Evolutionary conservation across 2,329 filamentous ascomycete species (phyloP), one percentile per base, ranked within the genome.

Genomic region (Nigrospora osmanthi): DNA sequence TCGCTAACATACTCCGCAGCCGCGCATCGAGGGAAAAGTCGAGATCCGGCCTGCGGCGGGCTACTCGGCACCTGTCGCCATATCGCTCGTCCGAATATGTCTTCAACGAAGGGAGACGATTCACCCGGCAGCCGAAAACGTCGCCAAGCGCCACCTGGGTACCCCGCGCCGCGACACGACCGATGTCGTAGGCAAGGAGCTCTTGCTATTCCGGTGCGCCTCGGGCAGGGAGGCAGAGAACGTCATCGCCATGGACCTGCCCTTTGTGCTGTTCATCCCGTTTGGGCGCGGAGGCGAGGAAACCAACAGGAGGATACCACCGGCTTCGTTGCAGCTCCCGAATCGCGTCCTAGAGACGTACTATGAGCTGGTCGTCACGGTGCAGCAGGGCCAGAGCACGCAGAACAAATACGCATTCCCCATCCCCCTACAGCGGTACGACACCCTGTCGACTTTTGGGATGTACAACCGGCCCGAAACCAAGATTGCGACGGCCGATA

Each of bases 381-480:
- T 98, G 17, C 91, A 97, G 61, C 91, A 97, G 66, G 89, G 90
- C 3, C 83, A 85, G 55, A 81, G 81, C 56, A 81, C 87, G 49
- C 89, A 96, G 67, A 89, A 87, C 66, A 94, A 94, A 67, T 93
- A 94, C 66, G 74, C 82, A 5, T 96, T 96, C 55, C 88, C 93
- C 1, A 86, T 97, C 35, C 91, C 91, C 1, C 80, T 98, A 55
- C 82, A 88, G 54, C 79, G 93, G 60, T 98, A 97, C 70, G 93
- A 98, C 65, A 98, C 91, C 1, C 73, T 98, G 40, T 96, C 90
- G 36, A 97, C 93, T 2, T 98, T 98, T 69, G 93, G 93, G 66
- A 97, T 97, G 93, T 98, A 97, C 72, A 97, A 97, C 68, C 85
- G 89, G 44, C 91, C 90, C 14, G 91, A 96, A 65, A 86, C 85